These are phyloP conservation scores for Penicillium fuscoglaucum DNA, from an alignment of 2,329 filamentous ascomycete genomes.

Conservation along the genomic window DNA sequence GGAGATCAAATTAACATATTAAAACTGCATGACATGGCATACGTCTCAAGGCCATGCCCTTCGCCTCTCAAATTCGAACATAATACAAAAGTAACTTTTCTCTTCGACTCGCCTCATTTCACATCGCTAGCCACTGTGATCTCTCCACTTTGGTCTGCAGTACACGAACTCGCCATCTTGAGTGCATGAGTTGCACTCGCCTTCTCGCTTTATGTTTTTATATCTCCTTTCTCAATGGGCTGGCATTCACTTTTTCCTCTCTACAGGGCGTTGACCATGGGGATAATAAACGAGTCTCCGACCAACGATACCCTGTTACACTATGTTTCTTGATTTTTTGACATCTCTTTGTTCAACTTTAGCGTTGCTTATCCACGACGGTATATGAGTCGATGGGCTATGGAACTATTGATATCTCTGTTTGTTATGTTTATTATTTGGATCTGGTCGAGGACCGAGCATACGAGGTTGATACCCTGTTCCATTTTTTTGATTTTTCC, in stretches of 20 bases:
- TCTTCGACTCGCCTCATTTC: background rate
- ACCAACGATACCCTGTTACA: constrained; percentile 42
- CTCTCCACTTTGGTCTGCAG: constrained; percentile 10
- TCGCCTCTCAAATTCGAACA: background rate
- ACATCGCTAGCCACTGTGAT: background rate
- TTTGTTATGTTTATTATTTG: constrained; percentile 10
- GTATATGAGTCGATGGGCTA: constrained; percentile 26
- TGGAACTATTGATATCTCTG: constrained; percentile 19
- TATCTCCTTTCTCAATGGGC: constrained; percentile 21
- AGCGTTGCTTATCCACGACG: constrained; percentile 29
- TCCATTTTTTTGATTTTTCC: constrained; percentile 8
- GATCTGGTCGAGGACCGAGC: constrained; percentile 19
- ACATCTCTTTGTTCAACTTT: constrained; percentile 10
- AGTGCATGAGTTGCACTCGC: background rate
- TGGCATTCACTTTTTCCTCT: constrained; percentile 12
- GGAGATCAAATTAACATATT: constrained; percentile 57
- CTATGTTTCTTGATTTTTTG: constrained; percentile 24
- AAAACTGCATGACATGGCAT: constrained; percentile 34
- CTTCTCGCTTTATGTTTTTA: constrained; percentile 14
- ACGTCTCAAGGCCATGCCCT: background rate
- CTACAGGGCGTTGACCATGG: constrained; percentile 37
- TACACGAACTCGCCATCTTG: constrained; percentile 3
- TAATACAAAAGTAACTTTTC: background rate
- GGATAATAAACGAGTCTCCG: constrained; percentile 45
- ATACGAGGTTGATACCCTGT: constrained; percentile 26